Evolutionary conservation across 2,329 filamentous ascomycete genomes (phyloP), one percentile per base, ranked within the genome.

Genomic region (Penicillium verrucosum): DNA sequence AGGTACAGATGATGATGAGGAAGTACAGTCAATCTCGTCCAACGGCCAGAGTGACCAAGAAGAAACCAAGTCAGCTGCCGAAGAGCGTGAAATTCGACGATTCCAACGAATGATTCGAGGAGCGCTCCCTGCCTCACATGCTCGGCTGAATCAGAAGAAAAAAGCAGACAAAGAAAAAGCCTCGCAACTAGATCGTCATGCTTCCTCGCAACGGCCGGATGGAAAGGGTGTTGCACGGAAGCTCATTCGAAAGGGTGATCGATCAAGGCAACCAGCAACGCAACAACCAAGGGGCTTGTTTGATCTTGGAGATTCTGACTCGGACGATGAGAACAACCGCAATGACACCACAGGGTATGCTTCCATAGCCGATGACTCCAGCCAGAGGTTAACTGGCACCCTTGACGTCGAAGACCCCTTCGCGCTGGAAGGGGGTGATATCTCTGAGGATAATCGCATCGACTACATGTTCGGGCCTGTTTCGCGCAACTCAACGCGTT

Each of bases 111-210:
- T 63, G 49, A 80, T 79, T 12, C 75, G 76, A 57, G 79, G 79
- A 27, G 78, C 81, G 25, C 68, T 81, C 25, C 79, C 79, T 18
- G 79, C 79, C 6, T 81, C 79, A 25, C 80, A 76, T 75, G 59
- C 77, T 25, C 70, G 75, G 50, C 67, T 80, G 46, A 70, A 79
- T 60, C 68, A 70, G 46, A 70, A 73, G 56, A 68, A 68, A 36
- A 70, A 70, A n/a, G 64, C 58, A 57, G 64, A 63, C 29, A 64
- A 53, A 58, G 60, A 58, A 42, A 64, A 51, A 52, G 46, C 48
- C 18, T 59, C 51, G 2, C 64, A 66, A 18, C 54, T 56, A 34
- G 62, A 62, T 38, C 62, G 62, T n/a, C 65, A 69, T n/a, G 43
- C 56, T 25, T 51, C 55, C 29, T 23, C 57, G 1, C 61, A 62